Conservation (phyloP, 1,284 basidiomycete genomes). For the Boletus hoseneyae region DNA sequence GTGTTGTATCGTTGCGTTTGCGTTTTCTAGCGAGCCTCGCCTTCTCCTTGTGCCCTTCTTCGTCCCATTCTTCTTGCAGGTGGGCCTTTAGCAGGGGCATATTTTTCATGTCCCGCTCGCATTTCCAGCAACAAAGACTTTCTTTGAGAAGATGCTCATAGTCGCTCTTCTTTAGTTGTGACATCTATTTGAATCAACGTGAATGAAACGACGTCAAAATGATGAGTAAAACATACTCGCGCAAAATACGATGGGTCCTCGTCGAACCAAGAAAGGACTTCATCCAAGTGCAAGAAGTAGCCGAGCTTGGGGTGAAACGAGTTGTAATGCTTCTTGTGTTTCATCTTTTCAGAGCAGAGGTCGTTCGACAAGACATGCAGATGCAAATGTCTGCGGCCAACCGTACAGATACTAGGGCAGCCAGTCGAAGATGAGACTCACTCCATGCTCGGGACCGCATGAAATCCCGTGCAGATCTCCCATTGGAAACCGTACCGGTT, state of each 20-base stretch:
- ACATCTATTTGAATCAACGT: constrained; percentile 41
- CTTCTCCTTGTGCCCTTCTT: constrained; percentile 38
- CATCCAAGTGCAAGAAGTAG: constrained; percentile 80
- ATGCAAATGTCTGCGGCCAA: constrained; percentile 68
- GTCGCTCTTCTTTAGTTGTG: constrained; percentile 43
- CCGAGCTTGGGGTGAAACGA: constrained; percentile 87
- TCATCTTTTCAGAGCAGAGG: constrained; percentile 70
- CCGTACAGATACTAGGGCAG: not conserved
- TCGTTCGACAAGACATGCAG: constrained; percentile 88
- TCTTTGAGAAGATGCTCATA: constrained; percentile 71
- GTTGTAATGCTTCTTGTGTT: constrained; percentile 93
- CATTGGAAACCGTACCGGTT: constrained; percentile 76
- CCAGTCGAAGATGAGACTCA: constrained; percentile 33
- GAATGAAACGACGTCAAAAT: not conserved
- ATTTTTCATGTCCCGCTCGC: constrained; percentile 57
- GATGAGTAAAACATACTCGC: constrained; percentile 39
- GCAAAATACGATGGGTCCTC: constrained; percentile 51
- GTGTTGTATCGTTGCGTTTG: constrained; percentile 26
- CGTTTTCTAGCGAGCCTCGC: constrained; percentile 36
- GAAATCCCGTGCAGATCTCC: constrained; percentile 83
- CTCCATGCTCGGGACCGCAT: constrained; percentile 79
- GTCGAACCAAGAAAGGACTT: constrained; percentile 76
- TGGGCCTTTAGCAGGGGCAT: constrained; percentile 79
- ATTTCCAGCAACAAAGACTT: constrained; percentile 67
- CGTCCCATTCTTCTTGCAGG: constrained; percentile 61